Base-by-base conservation (phyloP, 139 green algal species). In the Chlorella ohadii region DNA sequence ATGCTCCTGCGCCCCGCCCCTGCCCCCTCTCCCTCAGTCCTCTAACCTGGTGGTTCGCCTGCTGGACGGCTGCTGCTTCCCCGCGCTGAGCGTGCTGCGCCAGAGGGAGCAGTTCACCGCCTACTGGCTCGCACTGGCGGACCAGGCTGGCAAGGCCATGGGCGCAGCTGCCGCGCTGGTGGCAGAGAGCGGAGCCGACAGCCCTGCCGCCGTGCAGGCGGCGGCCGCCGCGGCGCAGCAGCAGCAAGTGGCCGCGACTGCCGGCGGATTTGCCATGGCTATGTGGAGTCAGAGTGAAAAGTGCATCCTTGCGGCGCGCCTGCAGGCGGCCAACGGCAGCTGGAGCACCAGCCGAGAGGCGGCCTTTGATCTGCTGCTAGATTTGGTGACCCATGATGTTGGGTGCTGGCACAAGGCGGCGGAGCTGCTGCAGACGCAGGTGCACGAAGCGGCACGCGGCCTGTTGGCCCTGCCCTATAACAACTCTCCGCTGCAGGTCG, bases 11-110 rank as follows among this genome's bases (percentile, higher is more conserved):
- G 22, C 28, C 9, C 2, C 22, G 22, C 34, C n/a, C 9, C 34
- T 41, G 16, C 22, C 23, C 47, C 23, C 70, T 44, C 51, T 11
- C 33, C 36, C 84, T 51, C 86, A 92, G 85, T 84, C 65, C 15
- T 92, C 88, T 72, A 82, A 92, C 13, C 93, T 95, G 1, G 89
- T 91, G 65, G 82, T 82, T 1, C 34, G 31, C 3, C 81, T 87
- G 28, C 77, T 86, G 39, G 51, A 67, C 33, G 36, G 33, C 27
- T 78, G 65, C 44, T 72, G 61, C 51, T 87, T 84, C 66, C 74
- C 73, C 4, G 64, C 34, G n/a, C 66, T 87, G 15, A 66, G n/a
- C 4, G 31, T 31, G 44, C 64, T 77, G 31, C 57, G 38, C 9
- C 16, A 39, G 22, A 36, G 56, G 3, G 59, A 82, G 15, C 27